Base-by-base conservation (phyloP, 2,329 filamentous ascomycete genomes). In the Alternaria atra region DNA sequence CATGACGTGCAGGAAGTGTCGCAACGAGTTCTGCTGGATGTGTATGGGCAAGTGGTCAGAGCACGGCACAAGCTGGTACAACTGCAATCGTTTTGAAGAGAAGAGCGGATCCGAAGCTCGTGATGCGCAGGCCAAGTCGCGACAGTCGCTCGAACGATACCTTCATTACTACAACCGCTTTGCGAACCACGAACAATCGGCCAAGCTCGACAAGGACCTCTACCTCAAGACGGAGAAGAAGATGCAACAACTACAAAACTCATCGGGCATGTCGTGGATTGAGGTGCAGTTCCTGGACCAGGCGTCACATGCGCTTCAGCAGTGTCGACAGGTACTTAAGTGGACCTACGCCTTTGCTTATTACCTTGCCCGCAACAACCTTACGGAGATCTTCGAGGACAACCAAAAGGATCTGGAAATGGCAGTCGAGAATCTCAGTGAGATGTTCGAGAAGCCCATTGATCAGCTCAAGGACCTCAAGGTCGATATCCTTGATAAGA, bases 341-440 rank as follows among this genome's bases (percentile, higher is more conserved):
- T 99, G 95, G 95, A 99, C 95, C 0, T 99, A 99, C 73, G 95
- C 95, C 0, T 99, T 99, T 80, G 95, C 95, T 1, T 99, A 95
- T 78, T 99, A 99, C 76, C 88, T 99, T n/a, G 90, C 91, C 3
- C 89, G 93, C 57, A 98, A 97, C 84, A 98, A 99, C 75, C 83
- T 95, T 57, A 98, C 95, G 0, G 92, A 94, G 76, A 98, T 99
- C 55, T 99, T 99, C 62, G 95, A 99, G 79, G 94, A 98, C 78
- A 99, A 99, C 78, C 95, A 99, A 75, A 97, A 97, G 79, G 95
- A 99, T 76, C 82, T 99, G 25, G 95, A 99, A 80, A 91, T 99
- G 89, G 94, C 95, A 0, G 95, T 98, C 1, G 95, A 99, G 82
- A 94, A 92, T 58, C 82, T 99, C 66, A 97, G 93, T n/a, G 94